Evolutionary conservation across 805 yeast species (phyloP).

Genomic region (Myxozyma nipponensis): DNA sequence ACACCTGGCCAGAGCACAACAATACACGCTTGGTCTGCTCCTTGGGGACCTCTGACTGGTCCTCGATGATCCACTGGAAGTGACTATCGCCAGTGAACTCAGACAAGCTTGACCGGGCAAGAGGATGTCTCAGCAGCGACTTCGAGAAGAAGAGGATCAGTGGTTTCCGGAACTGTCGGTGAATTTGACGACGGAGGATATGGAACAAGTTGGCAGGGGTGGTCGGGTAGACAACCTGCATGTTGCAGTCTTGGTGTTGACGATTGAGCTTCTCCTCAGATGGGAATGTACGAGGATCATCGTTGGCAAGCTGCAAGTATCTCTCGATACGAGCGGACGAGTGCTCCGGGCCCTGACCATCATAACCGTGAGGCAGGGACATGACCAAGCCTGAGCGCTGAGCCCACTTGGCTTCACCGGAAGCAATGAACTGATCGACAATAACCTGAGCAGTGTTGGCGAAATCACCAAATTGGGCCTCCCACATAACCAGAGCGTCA

Average conservation of each 20-base stretch:
- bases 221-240: slow-evolving; percentile 97
- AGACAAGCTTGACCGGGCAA: slow-evolving; percentile 77
- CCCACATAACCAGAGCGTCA: slow-evolving; percentile 97
- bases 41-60: slow-evolving; percentile 67
- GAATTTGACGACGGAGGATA: slow-evolving; percentile 96
- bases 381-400: slow-evolving; percentile 96
- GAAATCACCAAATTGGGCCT: slow-evolving; percentile 99
- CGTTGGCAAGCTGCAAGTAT: slow-evolving; percentile 91
- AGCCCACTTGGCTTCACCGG: slow-evolving; percentile 98
- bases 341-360: slow-evolving; percentile 99
- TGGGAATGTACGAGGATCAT: slow-evolving; percentile 94
- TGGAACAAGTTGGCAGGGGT: slow-evolving; percentile 98
- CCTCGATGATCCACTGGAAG: slow-evolving; percentile 96
- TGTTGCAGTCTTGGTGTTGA: slow-evolving; percentile 98
- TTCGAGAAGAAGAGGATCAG: slow-evolving; percentile 77
- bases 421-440: slow-evolving; percentile 91
- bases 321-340: slow-evolving; percentile 97
- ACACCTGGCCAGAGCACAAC: slow-evolving; percentile 88
- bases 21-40: slow-evolving; percentile 85
- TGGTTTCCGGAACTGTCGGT: slow-evolving; percentile 86
- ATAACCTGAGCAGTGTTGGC: slow-evolving; percentile 99
- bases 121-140: slow-evolving; percentile 91
- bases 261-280: slow-evolving; percentile 80
- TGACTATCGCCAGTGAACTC: slow-evolving; percentile 90
- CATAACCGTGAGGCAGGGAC: slow-evolving; percentile 98